Evolutionary conservation across 768 basidiomycete species (phyloP), one percentile per base, ranked within the genome.

Genomic region (Galerina sulciceps): DNA sequence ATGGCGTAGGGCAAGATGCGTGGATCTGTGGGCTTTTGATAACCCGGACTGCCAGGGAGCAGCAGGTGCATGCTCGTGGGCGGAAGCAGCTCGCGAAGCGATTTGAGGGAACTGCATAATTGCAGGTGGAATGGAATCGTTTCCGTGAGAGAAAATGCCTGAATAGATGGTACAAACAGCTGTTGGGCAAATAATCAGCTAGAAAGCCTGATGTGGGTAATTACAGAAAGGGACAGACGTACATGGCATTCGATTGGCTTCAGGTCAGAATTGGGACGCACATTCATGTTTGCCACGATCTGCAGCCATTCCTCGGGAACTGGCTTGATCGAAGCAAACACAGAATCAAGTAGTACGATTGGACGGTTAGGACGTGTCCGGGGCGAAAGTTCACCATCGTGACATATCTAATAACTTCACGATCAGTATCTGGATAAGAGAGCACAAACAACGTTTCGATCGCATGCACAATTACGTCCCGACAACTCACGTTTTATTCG

Each of bases 301-400:
- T 87, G 81, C 50, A 72, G 71, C 85, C 85, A 88, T 62, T 87
- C 87, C 50, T 85, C 84, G 5, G 86, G 85, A 2, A 76, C 69
- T 0, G 75, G 69, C 64, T 87, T 87, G 57, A 88, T 67, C 0
- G 80, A 80, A 5, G 76, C 74, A 59, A 82, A 69, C 54, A 85
- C 81, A 4, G 78, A 71, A 23, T 80, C 73, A 35, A 68, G 44
- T n/a, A 76, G 66, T 34, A 79, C 69, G 11, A 83, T 71, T 2
- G 81, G 80, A 15, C 76, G 71, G 46, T 69, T 73, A 1, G 86
- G 79, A n/a, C 83, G 76, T 48, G 75, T 76, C 42, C 76, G 78
- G 85, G 85, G 23, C 69, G 68, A 62, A 81, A 84, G 10, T 75
- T 63, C 23, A 87, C 61, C 13, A 76, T 72, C 0, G 80, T 65